phyloP scores from a whole-genome alignment of 352 stramenopile species.

The Stephanocyclus meneghinianus region DNA sequence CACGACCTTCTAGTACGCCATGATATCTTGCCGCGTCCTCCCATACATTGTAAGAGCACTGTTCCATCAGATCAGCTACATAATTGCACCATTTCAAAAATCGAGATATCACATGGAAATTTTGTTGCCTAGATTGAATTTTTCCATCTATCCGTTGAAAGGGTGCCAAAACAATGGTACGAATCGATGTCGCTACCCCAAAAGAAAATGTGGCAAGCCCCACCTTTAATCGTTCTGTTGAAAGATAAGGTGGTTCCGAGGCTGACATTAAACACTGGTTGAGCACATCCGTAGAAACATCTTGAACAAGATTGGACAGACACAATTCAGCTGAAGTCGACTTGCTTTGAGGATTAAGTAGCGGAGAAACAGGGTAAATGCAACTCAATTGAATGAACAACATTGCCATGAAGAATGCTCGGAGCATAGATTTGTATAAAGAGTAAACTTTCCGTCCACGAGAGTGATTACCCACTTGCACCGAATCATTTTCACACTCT shows the following conservation, averaged over 20 bases:
- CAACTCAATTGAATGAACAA: not conserved
- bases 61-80: conserved; percentile 36
- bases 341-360: not conserved
- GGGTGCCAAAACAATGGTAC: conserved; percentile 25
- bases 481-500: not conserved
- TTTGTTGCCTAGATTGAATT: not conserved
- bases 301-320: not conserved
- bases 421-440: not conserved
- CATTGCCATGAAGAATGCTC: not conserved
- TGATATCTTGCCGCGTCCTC: conserved; percentile 24
- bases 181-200: conserved; percentile 31
- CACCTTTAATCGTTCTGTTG: not conserved
- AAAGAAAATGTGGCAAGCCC: conserved; percentile 29
- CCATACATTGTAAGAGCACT: conserved; percentile 31
- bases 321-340: not conserved
- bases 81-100: conserved; percentile 15
- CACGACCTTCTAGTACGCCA: conserved; percentile 9
- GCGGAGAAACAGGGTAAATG: conserved; percentile 16
- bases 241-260: not conserved
- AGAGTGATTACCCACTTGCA: not conserved
- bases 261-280: not conserved
- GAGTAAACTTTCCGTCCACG: not conserved
- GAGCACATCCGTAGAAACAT: not conserved
- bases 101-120: not conserved
- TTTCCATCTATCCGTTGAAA: conserved; percentile 20